These are phyloP conservation scores for Paramecium pentaurelia DNA, from an alignment of 73 alveolate genomes.

Conservation along the genomic window DNA sequence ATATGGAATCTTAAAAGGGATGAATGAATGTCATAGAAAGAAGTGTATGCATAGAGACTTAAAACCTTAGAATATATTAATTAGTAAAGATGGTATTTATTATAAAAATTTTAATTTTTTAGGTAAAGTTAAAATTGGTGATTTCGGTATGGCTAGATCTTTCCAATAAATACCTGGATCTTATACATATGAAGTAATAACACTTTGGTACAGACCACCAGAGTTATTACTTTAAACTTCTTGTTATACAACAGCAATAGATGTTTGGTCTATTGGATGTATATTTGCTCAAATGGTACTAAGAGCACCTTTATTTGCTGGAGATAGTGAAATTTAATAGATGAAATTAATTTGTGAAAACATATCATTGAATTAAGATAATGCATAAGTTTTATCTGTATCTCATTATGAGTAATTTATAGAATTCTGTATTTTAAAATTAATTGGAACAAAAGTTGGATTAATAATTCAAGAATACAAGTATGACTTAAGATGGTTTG, in stretches of 20 bases:
- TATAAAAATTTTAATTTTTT: neutral
- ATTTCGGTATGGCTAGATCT: slow-evolving; percentile 42
- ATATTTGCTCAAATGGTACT: slow-evolving; percentile 90
- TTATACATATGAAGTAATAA: slow-evolving; percentile 72
- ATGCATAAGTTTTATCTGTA: neutral
- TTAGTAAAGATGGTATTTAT: neutral
- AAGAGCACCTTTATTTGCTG: slow-evolving; percentile 81
- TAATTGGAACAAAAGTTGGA: neutral
- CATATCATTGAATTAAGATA: neutral
- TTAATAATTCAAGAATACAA: neutral
- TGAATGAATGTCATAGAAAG: neutral
- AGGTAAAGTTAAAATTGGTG: slow-evolving; percentile 21
- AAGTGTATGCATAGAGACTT: slow-evolving; percentile 48
- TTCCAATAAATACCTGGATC: neutral
- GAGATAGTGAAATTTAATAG: slow-evolving; percentile 71
- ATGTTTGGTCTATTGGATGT: slow-evolving; percentile 95
- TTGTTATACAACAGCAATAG: slow-evolving; percentile 82
- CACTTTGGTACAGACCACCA: slow-evolving; percentile 94
- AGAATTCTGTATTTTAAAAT: neutral
- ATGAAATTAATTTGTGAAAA: slow-evolving; percentile 15
- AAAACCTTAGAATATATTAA: slow-evolving; percentile 1
- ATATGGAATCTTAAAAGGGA: neutral
- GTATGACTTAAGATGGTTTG: neutral
- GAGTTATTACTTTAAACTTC: slow-evolving; percentile 78
- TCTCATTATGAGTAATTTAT: neutral